These are phyloP conservation scores for Rhodosporidiobolus sp. DNA, from an alignment of 768 basidiomycete species.

Conservation along the genomic window DNA sequence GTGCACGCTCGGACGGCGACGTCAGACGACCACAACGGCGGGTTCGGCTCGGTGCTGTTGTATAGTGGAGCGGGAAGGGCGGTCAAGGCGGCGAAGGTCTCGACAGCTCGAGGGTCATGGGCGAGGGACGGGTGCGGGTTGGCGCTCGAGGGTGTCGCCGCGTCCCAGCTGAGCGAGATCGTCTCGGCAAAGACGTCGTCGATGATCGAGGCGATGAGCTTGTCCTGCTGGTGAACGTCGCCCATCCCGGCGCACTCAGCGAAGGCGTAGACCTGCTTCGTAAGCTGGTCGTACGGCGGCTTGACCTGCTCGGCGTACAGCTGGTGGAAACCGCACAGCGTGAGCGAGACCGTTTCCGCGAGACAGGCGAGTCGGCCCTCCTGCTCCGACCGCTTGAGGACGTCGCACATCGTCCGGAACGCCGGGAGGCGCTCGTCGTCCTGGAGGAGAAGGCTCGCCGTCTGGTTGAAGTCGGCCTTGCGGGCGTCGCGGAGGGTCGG, in stretches of 20 bases:
- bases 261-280: background rate
- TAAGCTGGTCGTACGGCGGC: background rate
- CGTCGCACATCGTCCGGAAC: conserved; percentile 64
- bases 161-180: background rate
- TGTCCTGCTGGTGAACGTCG: conserved; percentile 24
- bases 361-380: conserved; percentile 61
- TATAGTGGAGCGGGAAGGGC: background rate
- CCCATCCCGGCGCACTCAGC: conserved; percentile 16
- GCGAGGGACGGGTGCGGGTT: background rate
- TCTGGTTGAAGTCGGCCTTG: conserved; percentile 62
- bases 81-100: conserved; percentile 8
- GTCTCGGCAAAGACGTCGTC: conserved; percentile 27
- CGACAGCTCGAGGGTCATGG: background rate
- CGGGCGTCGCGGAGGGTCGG: conserved; percentile 64
- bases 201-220: conserved; percentile 17
- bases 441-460: conserved; percentile 64
- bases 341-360: conserved; percentile 25
- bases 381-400: conserved; percentile 46
- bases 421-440: conserved; percentile 48
- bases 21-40: conserved; percentile 36
- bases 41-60: conserved; percentile 2
- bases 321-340: background rate
- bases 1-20: conserved; percentile 58
- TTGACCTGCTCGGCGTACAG: background rate
- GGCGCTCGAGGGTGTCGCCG: background rate